These are phyloP conservation scores for Acacia melanoxylon DNA, from an alignment of 306 rosid species.

Conservation along the genomic window DNA sequence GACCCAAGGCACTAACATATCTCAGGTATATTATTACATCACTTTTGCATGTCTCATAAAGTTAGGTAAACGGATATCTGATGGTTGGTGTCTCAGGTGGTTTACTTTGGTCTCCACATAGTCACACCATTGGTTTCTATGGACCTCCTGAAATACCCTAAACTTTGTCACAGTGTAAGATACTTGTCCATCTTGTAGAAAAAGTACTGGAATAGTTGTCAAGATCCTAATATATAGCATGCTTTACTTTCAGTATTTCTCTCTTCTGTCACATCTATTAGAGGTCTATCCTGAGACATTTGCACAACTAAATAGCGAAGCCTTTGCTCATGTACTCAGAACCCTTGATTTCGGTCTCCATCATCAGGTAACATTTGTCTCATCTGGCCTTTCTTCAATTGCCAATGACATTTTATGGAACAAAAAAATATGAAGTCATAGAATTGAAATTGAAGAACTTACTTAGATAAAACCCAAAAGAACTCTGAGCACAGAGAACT, in stretches of 20 bases:
- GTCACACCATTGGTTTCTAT: slow-evolving; percentile 78
- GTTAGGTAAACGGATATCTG: slow-evolving; percentile 29
- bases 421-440: slow-evolving; percentile 5
- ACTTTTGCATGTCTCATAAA: slow-evolving; percentile 14
- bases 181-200: slow-evolving; percentile 23
- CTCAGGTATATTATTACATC: slow-evolving; percentile 65
- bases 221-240: slow-evolving; percentile 35
- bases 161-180: slow-evolving; percentile 93
- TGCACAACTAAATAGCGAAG: slow-evolving; percentile 70
- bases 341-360: slow-evolving; percentile 92
- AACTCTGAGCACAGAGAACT: slow-evolving; percentile 4
- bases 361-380: slow-evolving; percentile 63
- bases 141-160: slow-evolving; percentile 93
- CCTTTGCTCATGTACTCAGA: slow-evolving; percentile 76
- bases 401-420: slow-evolving; percentile 1
- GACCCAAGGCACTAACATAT: slow-evolving; percentile 76
- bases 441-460: slow-evolving; percentile 8
- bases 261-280: slow-evolving; percentile 81
- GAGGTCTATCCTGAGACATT: slow-evolving; percentile 98
- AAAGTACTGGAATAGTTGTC: slow-evolving; percentile 10
- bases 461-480: background rate
- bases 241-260: slow-evolving; percentile 74
- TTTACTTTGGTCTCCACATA: slow-evolving; percentile 93
- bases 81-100: slow-evolving; percentile 67
- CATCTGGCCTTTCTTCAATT: slow-evolving; percentile 2